Conservation (phyloP, 2,329 filamentous ascomycete genomes). For the Rhinocladiella similis region DNA sequence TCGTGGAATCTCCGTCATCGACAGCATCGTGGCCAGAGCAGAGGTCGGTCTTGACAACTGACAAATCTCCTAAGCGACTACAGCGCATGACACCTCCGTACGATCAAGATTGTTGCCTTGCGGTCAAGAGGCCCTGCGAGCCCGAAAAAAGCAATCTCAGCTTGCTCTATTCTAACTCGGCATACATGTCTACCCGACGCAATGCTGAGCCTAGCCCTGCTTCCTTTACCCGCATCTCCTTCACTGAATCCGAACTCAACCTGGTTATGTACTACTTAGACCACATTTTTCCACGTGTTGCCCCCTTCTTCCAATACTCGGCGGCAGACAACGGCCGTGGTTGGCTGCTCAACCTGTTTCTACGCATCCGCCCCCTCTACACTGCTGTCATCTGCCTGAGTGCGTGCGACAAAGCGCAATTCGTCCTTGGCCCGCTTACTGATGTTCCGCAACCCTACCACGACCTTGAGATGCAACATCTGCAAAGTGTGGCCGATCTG, state of each 20-base stretch:
- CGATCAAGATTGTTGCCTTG: too few relatives aligned
- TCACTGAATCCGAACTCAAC: neutral
- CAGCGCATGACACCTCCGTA: too few relatives aligned
- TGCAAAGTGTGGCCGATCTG: conserved; percentile 6
- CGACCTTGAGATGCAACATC: conserved; percentile 7
- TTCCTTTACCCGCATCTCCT: too few relatives aligned
- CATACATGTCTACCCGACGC: too few relatives aligned
- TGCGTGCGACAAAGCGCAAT: conserved; percentile 8
- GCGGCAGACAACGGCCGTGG: conserved; percentile 3
- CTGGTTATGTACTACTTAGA: conserved; percentile 5
- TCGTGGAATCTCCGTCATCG: neutral
- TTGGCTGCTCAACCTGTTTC: conserved; percentile 7
- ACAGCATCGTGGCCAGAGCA: neutral
- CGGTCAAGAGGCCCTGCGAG: too few relatives aligned
- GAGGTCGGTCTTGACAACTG: neutral
- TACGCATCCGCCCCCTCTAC: conserved; percentile 4
- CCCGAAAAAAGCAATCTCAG: too few relatives aligned
- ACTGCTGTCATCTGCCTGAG: conserved; percentile 7
- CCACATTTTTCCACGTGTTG: neutral
- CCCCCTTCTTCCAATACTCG: neutral
- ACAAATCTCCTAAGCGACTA: too few relatives aligned
- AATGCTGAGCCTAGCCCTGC: too few relatives aligned
- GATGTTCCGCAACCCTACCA: conserved; percentile 6
- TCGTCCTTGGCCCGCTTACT: conserved; percentile 2
- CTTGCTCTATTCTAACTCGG: too few relatives aligned